A percentile compares a stretch with the other conserved stretches of the same genome.
phyloP scores from a whole-genome alignment of 139 green algal species.

The Yamagishiella unicocca region DNA sequence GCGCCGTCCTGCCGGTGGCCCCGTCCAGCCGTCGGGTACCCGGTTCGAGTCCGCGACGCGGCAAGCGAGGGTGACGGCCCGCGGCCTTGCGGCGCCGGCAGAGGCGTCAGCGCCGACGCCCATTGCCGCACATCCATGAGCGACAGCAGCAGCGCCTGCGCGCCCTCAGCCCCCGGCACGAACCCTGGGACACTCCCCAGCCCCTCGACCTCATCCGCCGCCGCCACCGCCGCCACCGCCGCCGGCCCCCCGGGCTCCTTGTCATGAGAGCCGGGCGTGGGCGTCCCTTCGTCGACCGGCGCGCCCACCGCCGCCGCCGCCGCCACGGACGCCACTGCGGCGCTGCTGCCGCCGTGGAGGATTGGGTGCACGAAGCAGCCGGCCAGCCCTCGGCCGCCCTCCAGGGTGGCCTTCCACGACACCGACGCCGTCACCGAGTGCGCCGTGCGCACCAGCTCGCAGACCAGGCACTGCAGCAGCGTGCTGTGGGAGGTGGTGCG shows the following conservation, averaged over 20 bases:
- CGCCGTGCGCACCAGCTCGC: constrained; percentile 14
- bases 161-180: not conserved
- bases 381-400: constrained; percentile 32
- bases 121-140: constrained; percentile 40
- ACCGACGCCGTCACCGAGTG: constrained; percentile 26
- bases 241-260: not conserved
- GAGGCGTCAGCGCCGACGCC: not conserved
- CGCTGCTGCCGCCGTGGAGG: constrained; percentile 16
- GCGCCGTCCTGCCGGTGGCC: not conserved
- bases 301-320: not conserved
- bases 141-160: constrained; percentile 34
- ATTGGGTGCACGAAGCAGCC: constrained; percentile 39
- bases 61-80: not conserved
- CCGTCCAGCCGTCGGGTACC: not conserved
- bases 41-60: not conserved
- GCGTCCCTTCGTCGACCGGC: too few species aligned
- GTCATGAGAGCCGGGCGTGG: not conserved
- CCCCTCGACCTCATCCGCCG: not conserved
- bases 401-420: constrained; percentile 27
- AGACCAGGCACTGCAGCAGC: constrained; percentile 46
- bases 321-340: not conserved
- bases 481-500: not conserved
- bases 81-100: not conserved
- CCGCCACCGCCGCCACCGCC: not conserved
- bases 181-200: constrained; percentile 5